Evolutionary conservation across 345 rosid genomes (phyloP), one percentile per base, ranked within the genome.

Genomic region (Erucastrum elatum): DNA sequence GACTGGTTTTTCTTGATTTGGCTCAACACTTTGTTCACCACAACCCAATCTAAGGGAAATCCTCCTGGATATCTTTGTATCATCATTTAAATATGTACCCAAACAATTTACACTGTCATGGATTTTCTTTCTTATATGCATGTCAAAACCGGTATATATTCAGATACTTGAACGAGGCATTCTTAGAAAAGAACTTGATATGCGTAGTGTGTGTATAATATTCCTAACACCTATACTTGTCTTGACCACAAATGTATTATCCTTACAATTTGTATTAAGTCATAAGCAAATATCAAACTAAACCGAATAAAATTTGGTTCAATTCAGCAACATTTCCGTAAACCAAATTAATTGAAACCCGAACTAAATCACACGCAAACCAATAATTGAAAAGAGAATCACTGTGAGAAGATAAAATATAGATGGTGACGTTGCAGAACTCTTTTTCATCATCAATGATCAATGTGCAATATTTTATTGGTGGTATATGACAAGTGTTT

Each of bases 1-100:
- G 11, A 95, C 96, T 0, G 93, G 91, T 77, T 89, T 77, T 90
- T 95, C 81, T 77, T 82, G 6, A 95, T 81, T 79, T 94, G 73
- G 10, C 88, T 84, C 69, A 95, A 66, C 6, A 92, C 99, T 76
- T 86, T 88, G 72, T 90, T 86, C 25, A 95, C 85, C 13, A 91
- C 89, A 11, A 85, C 78, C 96, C 88, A 89, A n/a, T 87, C 85
- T 85, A 60, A 4, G 4, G 99, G 97, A 0, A 74, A 75, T 3
- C 96, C 97, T 10, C 86, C 97, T 0, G 99, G 97, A 76, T 94
- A 92, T 29, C 74, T 81, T 11, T 29, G 5, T 0, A 93, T 95
- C 29, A 49, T 49, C 4, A 58, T 68, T 68, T 8, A 7, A 13
- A 26, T 12, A 67, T 13, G 39, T 68, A 49, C 3, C 35, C 5